Evolutionary conservation across 2,329 filamentous ascomycete species (phyloP).

Genomic region (Ophiostoma quercus): DNA sequence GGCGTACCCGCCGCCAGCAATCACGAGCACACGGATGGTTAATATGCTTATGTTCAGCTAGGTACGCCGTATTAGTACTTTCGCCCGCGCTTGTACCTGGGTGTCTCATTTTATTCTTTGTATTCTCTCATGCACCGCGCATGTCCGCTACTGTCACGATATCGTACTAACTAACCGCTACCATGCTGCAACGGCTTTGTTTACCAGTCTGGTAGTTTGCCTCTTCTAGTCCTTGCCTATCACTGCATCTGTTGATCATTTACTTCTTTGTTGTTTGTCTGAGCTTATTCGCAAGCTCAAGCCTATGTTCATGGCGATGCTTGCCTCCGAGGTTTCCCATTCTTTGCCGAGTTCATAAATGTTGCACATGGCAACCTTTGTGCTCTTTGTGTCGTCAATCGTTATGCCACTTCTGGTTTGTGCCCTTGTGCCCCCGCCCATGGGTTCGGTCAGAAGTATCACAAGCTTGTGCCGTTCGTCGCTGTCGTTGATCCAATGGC

Average conservation of each 20-base stretch:
- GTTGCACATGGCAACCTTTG: conserved; percentile 1
- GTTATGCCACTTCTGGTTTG: background rate
- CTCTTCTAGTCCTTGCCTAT: background rate
- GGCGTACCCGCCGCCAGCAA: background rate
- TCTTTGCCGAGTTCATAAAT: background rate
- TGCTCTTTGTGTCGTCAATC: background rate
- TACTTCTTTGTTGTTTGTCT: background rate
- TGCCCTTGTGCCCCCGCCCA: background rate
- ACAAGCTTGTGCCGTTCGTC: background rate
- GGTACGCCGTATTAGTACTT: background rate
- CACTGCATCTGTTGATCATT: background rate
- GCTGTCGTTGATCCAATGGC: background rate
- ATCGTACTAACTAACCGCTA: background rate
- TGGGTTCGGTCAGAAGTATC: background rate
- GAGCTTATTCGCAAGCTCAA: background rate
- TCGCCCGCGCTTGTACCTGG: background rate
- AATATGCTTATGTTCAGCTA: background rate
- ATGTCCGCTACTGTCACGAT: background rate
- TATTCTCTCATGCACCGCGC: background rate
- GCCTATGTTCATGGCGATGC: background rate
- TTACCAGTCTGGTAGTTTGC: background rate
- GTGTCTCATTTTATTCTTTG: conserved; percentile 4
- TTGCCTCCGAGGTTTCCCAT: background rate
- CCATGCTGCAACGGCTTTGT: background rate
- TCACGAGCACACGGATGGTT: background rate